A percentile compares a stretch with the other conserved stretches of the same genome.
phyloP scores from a whole-genome alignment of 805 yeast species.

The Barnettozyma pratensis region DNA sequence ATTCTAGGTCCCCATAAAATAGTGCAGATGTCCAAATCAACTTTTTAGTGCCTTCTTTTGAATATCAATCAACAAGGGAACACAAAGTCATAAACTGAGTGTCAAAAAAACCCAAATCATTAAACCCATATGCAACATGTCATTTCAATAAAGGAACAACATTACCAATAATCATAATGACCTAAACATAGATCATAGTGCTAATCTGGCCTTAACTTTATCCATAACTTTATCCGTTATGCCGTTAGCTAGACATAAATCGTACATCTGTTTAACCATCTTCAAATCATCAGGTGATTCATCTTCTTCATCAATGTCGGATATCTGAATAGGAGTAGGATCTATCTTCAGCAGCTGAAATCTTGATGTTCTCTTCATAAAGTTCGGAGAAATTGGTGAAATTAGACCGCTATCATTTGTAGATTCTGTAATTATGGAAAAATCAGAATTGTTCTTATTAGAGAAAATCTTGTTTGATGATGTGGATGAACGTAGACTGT shows the following conservation, averaged over 20 bases:
- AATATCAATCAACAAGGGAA: too few relatives aligned
- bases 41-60: too few relatives aligned
- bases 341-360: constrained; percentile 6
- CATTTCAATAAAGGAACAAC: neutral
- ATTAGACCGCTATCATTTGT: neutral
- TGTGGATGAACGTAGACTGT: constrained; percentile 5
- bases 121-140: too few relatives aligned
- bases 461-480: constrained; percentile 8
- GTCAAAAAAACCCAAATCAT: too few relatives aligned
- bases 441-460: constrained; percentile 12
- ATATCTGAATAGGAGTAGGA: neutral
- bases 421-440: constrained; percentile 6
- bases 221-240: constrained; percentile 19
- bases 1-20: too few relatives aligned
- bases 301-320: neutral
- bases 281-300: constrained; percentile 13
- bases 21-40: too few relatives aligned
- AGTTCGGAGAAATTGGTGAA: neutral
- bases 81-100: too few relatives aligned
- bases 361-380: constrained; percentile 1
- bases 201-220: constrained; percentile 15
- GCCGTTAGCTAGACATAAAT: constrained; percentile 19
- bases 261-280: constrained; percentile 17
- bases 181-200: neutral
- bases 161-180: neutral